Base-by-base conservation (phyloP, 2,329 filamentous ascomycete species). In the Blastomyces silverae region DNA sequence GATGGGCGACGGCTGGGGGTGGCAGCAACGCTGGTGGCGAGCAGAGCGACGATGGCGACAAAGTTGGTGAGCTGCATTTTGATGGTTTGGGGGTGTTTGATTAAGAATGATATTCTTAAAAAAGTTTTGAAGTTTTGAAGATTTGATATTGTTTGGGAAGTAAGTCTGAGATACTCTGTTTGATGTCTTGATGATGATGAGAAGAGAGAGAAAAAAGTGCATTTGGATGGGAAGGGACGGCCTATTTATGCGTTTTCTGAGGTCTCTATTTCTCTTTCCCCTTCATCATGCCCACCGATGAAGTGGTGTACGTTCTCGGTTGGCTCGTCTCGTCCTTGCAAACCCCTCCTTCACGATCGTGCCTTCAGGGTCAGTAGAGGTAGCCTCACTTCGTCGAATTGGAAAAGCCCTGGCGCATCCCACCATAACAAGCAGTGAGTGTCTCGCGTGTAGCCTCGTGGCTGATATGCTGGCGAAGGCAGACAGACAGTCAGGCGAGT, bases 31-130 rank as follows among this genome's bases (percentile, higher is more conserved):
- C 42, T 52, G 44, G 59, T 61, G 39, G 56, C 64, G 64, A 58
- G 61, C 28, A 67, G 25, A 48, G 64, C 64, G 34, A 67, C 37
- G 44, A 67, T 44, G 62, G 64, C 63, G 61, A 65, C 25, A 57
- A 61, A 31, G 63, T 65, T 66, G 65, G 60, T 64, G 65, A 66
- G 64, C 63, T 66, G 65, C 65, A 66, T 66, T 56, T 66, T 66
- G 64, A 52, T 62, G 60, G 60, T 63, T 65, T 64, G 53, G 25
- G 56, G 56, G 37, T 39, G 52, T 44, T 31, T 53, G 52, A 59
- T 63, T 63, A 63, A 66, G 60, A 66, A 61, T 62, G 39, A 28
- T 11, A 37, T 48, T 61, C 59, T 50, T 61, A 34, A 61, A 46
- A 10, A 8, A 5, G 34, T 31, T 28, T 50, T 64, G 39, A 8